phyloP scores from a whole-genome alignment of 202 grass and related monocot species.

The Musa balbisiana region DNA sequence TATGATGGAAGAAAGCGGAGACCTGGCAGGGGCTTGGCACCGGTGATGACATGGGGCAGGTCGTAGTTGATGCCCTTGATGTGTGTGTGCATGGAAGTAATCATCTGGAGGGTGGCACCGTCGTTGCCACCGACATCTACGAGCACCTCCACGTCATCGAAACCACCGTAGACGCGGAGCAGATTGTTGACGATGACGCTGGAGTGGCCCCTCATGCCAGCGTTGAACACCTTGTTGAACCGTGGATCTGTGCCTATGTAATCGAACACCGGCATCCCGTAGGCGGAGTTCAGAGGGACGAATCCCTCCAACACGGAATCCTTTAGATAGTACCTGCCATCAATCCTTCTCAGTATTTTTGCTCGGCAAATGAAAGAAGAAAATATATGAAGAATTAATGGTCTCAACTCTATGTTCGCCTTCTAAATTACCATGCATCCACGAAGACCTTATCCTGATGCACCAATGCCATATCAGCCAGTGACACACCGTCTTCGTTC shows the following conservation, averaged over 20 bases:
- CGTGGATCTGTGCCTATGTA: conserved; percentile 68
- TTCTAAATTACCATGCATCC: neutral
- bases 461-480: conserved; percentile 58
- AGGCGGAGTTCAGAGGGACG: neutral
- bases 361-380: neutral
- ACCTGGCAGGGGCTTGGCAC: neutral
- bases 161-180: neutral
- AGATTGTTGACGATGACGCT: neutral
- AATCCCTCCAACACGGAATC: conserved; percentile 35
- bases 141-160: neutral
- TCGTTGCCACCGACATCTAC: conserved; percentile 3
- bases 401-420: no score
- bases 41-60: conserved; percentile 9
- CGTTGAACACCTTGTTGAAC: conserved; percentile 16
- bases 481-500: conserved; percentile 25
- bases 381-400: neutral
- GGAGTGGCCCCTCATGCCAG: neutral
- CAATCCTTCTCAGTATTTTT: neutral
- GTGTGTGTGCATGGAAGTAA: neutral
- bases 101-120: neutral
- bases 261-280: conserved; percentile 53
- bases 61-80: conserved; percentile 13
- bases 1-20: no score
- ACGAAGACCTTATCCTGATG: conserved; percentile 83
- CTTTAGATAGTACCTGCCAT: conserved; percentile 60